Base-by-base conservation (phyloP, 306 rosid genomes). In the Rubus parviflorus region DNA sequence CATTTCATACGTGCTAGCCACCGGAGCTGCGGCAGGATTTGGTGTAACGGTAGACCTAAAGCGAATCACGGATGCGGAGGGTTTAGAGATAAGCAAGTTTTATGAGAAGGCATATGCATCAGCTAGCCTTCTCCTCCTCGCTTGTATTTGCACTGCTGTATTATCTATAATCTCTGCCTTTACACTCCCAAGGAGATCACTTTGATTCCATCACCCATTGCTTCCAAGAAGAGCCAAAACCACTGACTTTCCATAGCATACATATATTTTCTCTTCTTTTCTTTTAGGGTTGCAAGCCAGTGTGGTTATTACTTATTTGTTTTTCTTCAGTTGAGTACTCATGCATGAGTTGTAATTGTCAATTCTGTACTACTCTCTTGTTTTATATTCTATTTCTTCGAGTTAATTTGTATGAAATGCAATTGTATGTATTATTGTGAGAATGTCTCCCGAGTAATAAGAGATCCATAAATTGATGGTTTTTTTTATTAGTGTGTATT, bases 11-110 rank as follows among this genome's bases (percentile, higher is more conserved):
- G 4, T 88, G 52, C 49, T 91, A 62, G 80, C 87, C 38, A 83
- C 92, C 0, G 94, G 90, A 8, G 80, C 90, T 9, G 90, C 88
- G 1, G 91, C 92, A 20, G 97, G 91, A 72, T 85, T 83, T 76
- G 94, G 92, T 6, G 77, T 81, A 19, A 71, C 88, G 0, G 41
- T 64, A 10, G 97, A 89, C 60, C 1, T 86, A 22, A 72, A 66
- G 15, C 19, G 48, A 12, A 0, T 9, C 5, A 13, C 70, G 11
- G 20, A 20, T 5, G 13, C 23, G 5, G 2, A 0, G 16, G 61
- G 4, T 2, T 0, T 70, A 17, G 38, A 75, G 10, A 41, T 60
- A 1, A 52, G 60, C 51, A 15, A 76, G 8, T 89, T 89, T 71
- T 85, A 72, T 7, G 60, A 12, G 13, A 88, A 80, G 68, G 86